Base-by-base conservation (phyloP, 2,329 filamentous ascomycete genomes). In the Colletotrichum truncatum region DNA sequence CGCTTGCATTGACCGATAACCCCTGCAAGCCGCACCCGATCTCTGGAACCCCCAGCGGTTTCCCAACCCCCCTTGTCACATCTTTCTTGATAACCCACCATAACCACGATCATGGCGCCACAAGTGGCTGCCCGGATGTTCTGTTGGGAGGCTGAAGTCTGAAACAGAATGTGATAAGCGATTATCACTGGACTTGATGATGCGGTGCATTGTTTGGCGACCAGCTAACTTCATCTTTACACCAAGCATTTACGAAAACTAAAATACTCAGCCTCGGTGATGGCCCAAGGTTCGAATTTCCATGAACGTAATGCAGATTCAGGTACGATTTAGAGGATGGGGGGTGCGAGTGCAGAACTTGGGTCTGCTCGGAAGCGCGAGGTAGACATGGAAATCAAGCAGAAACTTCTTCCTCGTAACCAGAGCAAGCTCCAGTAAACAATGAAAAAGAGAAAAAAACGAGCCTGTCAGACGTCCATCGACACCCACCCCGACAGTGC, bases 391-490 rank as follows among this genome's bases (percentile, higher is more conserved):
- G 5, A 26, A 1, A 36, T 2, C n/a, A 21, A 8, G 14, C 3
- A 28, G 4, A n/a, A n/a, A 3, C 43, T 52, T 83, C 85, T 87
- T 88, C 87, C 74, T 87, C 82, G 74, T 81, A 67, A 59, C 83
- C 76, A 71, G 73, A 81, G 71, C 77, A 74, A 81, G 81, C 83
- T 57, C 77, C 80, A 73, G 76, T 71, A n/a, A 76, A 78, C 75
- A 87, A 85, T 80, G 83, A 87, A 88, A 88, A 87, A 82, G 81
- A 73, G 68, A 74, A 71, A 75, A 79, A 84, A 85, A 38, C 71
- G 78, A 72, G 78, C 85, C 92, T 93, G 93, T 95, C 93, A 96
- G 93, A 94, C 91, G 88, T 92, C 91, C 91, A 85, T 91, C 92
- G 84, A 87, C 86, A 88, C 91, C 92, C 92, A 92, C 91, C 91